Base-by-base conservation (phyloP, 2,329 filamentous ascomycete genomes). In the Aspergillus glaucus region DNA sequence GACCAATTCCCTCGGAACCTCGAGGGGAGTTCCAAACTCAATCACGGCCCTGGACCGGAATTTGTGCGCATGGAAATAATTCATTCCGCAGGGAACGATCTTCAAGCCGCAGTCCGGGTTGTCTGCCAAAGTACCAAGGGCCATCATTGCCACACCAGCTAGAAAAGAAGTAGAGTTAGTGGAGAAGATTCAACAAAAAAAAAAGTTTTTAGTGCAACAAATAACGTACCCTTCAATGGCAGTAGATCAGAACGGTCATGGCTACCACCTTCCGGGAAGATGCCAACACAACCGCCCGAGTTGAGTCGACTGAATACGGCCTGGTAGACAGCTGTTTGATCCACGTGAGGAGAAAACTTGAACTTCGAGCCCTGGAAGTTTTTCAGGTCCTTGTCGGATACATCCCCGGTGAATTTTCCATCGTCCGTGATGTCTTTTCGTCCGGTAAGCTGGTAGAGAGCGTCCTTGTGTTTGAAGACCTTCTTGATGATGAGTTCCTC, bases 61-160 rank as follows among this genome's bases (percentile, higher is more conserved):
- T 69, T 97, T 98, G 78, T 98, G 92, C 0, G 92, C 88, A 70
- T 97, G 92, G 73, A 98, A 98, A 71, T 98, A 98, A 71, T 98
- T 98, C 92, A 98, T 96, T 60, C 92, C 92, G 45, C 93, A 91
- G 3, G 93, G 93, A 21, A 98, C 88, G 60, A 98, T 96, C 70
- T 91, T 94, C 53, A 98, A 76, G 26, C 88, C 89, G 63, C 88
- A 95, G 55, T 92, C 79, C 2, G 91, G 91, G 53, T 91, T 83
- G 49, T 89, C 85, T 4, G 88, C 89, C 45, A 97, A 76, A 1
- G 93, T 86, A 36, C 92, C 92, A 32, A 98, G 79, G 10, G 92
- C 93, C 92, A 98, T 98, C 63, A 98, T 93, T 50, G 93, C 93
- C 51, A 98, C 89, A 67, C 92, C 92, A 60, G 93, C 92, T 82